Conservation (phyloP, 257 asterid genomes). For the Salvia splendens region DNA sequence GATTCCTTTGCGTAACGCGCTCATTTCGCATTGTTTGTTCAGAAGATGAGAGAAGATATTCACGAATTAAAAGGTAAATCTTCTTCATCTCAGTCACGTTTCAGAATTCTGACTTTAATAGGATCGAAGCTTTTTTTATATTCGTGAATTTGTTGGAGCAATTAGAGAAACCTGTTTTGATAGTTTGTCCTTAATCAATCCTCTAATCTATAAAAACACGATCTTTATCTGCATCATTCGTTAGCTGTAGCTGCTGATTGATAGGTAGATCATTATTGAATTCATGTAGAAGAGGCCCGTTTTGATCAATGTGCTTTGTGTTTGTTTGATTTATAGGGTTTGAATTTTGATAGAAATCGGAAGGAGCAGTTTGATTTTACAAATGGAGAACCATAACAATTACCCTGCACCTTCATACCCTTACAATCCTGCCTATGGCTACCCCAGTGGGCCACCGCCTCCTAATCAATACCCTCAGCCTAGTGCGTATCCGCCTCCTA, state of each 20-base stretch:
- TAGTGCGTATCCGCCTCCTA: slow-evolving; percentile 51
- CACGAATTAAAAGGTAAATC: slow-evolving; percentile 26
- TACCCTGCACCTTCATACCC: slow-evolving; percentile 64
- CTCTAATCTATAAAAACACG: slow-evolving; percentile 16
- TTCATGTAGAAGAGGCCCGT: slow-evolving; percentile 20
- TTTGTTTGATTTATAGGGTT: slow-evolving; percentile 23
- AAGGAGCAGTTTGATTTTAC: slow-evolving; percentile 4
- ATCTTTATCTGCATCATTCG: slow-evolving; percentile 25
- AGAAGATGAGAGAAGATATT: neutral
- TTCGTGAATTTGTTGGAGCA: slow-evolving; percentile 18
- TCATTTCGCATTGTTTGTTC: neutral
- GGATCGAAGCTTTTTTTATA: neutral
- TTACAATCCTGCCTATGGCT: slow-evolving; percentile 52
- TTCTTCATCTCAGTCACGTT: slow-evolving; percentile 18
- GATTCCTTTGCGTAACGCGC: slow-evolving; percentile 14
- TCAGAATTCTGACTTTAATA: slow-evolving; percentile 20
- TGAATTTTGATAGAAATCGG: slow-evolving; percentile 30
- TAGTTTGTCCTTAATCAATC: slow-evolving; percentile 15
- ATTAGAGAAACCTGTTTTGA: slow-evolving; percentile 26
- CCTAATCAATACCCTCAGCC: slow-evolving; percentile 41
- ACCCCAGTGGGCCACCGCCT: slow-evolving; percentile 46
- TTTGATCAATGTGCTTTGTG: slow-evolving; percentile 28
- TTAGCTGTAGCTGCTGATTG: slow-evolving; percentile 22
- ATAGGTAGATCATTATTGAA: slow-evolving; percentile 17
- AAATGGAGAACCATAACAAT: slow-evolving; percentile 63